Conservation (phyloP, 2,329 filamentous ascomycete genomes). For the Pestalotiopsis sp. region DNA sequence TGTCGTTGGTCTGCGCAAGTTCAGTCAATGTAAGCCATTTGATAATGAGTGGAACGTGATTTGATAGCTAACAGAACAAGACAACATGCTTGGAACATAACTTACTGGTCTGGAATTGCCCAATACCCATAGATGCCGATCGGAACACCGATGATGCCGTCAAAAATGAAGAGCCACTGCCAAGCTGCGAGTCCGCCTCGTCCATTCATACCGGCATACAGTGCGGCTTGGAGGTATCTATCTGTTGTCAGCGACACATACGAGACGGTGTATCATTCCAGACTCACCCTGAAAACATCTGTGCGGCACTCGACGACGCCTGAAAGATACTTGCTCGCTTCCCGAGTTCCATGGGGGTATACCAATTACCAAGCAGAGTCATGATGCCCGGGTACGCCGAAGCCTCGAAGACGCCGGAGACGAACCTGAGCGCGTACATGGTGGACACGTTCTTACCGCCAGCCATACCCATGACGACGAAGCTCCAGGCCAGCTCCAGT, state of each 20-base stretch:
- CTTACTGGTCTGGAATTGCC: constrained; percentile 33
- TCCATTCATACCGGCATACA: constrained; percentile 42
- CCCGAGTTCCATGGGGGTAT: constrained; percentile 58
- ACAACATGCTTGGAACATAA: background rate
- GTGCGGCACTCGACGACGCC: constrained; percentile 35
- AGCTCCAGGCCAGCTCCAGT: constrained; percentile 39
- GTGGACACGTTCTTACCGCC: constrained; percentile 38
- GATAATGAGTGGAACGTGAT: background rate
- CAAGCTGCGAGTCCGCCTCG: constrained; percentile 39
- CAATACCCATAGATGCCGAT: constrained; percentile 26
- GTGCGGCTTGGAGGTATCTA: constrained; percentile 44
- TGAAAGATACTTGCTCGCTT: constrained; percentile 53
- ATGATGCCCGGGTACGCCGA: constrained; percentile 58
- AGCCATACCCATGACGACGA: constrained; percentile 43
- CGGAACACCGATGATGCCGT: constrained; percentile 29
- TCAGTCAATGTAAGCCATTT: background rate
- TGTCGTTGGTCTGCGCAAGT: constrained; percentile 23
- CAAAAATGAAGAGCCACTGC: constrained; percentile 51
- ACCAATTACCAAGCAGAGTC: constrained; percentile 60
- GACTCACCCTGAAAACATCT: constrained; percentile 39
- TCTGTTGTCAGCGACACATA: constrained; percentile 29
- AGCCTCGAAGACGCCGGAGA: constrained; percentile 57
- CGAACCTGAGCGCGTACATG: constrained; percentile 52
- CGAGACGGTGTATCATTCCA: background rate
- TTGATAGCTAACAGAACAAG: too few species aligned